phyloP scores from a whole-genome alignment of 1,284 basidiomycete genomes.

The Cryptococcus sp. region DNA sequence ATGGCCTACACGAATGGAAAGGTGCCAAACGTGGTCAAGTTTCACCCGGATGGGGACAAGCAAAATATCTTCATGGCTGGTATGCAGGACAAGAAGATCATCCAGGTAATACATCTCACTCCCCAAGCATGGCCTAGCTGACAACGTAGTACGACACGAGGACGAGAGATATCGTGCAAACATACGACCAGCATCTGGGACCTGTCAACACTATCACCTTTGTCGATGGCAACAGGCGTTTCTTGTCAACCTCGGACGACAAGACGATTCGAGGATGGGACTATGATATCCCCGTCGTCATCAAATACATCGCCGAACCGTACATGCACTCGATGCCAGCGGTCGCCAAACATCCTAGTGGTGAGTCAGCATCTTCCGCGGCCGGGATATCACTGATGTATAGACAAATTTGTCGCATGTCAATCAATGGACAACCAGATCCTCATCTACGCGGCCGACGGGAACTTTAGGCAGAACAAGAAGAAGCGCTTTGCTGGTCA shows the following conservation, averaged over 20 bases:
- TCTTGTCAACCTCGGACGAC: slow-evolving; percentile 98
- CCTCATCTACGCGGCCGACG: slow-evolving; percentile 88
- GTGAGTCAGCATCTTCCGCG: slow-evolving; percentile 53
- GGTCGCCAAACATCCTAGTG: slow-evolving; percentile 86
- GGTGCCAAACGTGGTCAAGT: slow-evolving; percentile 88
- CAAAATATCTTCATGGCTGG: slow-evolving; percentile 95
- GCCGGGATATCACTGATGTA: background rate
- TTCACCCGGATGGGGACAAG: slow-evolving; percentile 94
- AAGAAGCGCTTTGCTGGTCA: slow-evolving; percentile 98
- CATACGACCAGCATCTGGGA: slow-evolving; percentile 97
- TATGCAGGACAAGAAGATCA: slow-evolving; percentile 99
- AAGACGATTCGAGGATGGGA: slow-evolving; percentile 99
- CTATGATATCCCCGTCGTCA: slow-evolving; percentile 95
- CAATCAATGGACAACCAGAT: slow-evolving; percentile 99
- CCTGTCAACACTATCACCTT: slow-evolving; percentile 98
- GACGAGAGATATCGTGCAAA: slow-evolving; percentile 88
- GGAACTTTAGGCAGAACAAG: slow-evolving; percentile 90
- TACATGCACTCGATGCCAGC: slow-evolving; percentile 99
- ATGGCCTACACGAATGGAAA: slow-evolving; percentile 95
- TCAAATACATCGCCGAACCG: slow-evolving; percentile 99
- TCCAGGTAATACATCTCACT: slow-evolving; percentile 58
- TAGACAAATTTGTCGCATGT: slow-evolving; percentile 92
- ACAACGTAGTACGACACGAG: slow-evolving; percentile 81
- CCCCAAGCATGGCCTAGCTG: background rate
- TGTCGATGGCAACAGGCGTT: slow-evolving; percentile 89